Base-by-base conservation (phyloP, 257 asterid species). In the Ophiorrhiza pumila region DNA sequence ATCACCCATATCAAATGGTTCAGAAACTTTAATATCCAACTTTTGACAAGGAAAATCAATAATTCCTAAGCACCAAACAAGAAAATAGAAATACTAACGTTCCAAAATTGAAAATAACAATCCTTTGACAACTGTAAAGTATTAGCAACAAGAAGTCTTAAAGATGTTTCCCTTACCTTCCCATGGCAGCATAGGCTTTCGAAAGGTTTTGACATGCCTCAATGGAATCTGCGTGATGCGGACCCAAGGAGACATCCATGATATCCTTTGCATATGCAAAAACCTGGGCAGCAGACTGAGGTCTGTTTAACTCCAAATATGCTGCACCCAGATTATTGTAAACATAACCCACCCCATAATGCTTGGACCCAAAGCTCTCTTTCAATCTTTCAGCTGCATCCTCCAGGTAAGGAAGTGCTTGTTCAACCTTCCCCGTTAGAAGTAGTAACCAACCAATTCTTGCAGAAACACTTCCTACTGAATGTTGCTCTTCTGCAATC, bases 291-390 rank as follows among this genome's bases (percentile, higher is more conserved):
- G 98, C 98, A 37, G 99, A 90, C 59, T 94, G 96, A 34, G 95
- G 95, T 73, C 98, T 86, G 77, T 87, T 93, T 69, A 91, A 75
- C 79, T 91, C 97, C 89, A 94, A 65, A 81, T 91, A 91, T 53
- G 96, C 97, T 56, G 96, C 97, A 2, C 97, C 98, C 79, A 94
- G 71, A 82, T 94, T 91, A 72, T 91, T 91, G 79, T 94, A 94
- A 64, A 91, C 96, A 75, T 91, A 91, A 56, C 92, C 97, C 29
- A 91, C 89, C 41, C 91, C 89, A 66, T 76, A 94, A 68, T 94
- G 97, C 83, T 90, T 94, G 1, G 92, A 72, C 61, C 99, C 97
- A 69, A 94, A 94, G 75, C 95, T 88, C 87, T 90, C 99, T 77
- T 94, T 94, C 70, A 91, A 80, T 79, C 99, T 90, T 70, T 90